Conservation (phyloP, 2,329 filamentous ascomycete species). For the Penicillium thymicola region DNA sequence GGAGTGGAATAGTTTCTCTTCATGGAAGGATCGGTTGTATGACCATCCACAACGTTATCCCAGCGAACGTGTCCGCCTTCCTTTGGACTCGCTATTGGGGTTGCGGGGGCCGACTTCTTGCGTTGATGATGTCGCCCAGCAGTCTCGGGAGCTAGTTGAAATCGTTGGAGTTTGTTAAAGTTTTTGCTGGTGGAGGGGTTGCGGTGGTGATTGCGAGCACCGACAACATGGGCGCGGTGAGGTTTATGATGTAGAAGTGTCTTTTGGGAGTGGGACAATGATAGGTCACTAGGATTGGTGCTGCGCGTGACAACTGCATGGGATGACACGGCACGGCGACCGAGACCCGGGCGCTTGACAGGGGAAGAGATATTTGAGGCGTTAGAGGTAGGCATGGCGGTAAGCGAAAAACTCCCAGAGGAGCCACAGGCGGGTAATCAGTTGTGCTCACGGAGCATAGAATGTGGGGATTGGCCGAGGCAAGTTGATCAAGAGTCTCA, state of each 20-base stretch:
- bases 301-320: constrained; percentile 39
- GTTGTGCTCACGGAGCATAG: constrained; percentile 19
- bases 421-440: constrained; percentile 21
- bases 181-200: constrained; percentile 46
- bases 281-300: constrained; percentile 32
- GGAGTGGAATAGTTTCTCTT: constrained; percentile 48
- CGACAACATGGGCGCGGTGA: constrained; percentile 45
- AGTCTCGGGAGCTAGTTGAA: constrained; percentile 33
- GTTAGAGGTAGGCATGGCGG: constrained; percentile 24
- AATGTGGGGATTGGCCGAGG: constrained; percentile 27
- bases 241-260: constrained; percentile 34
- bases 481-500: constrained; percentile 20
- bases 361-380: constrained; percentile 34
- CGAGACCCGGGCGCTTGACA: constrained; percentile 40
- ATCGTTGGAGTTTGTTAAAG: constrained; percentile 42
- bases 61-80: constrained; percentile 39
- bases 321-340: constrained; percentile 41
- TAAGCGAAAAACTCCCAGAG: constrained; percentile 13
- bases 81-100: constrained; percentile 43
- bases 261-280: constrained; percentile 33
- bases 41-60: constrained; percentile 40
- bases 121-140: constrained; percentile 42
- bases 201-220: constrained; percentile 38
- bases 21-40: constrained; percentile 37
- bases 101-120: constrained; percentile 46